These are phyloP conservation scores for Cornus suecica DNA, from an alignment of 148 eudicot species.

Conservation along the genomic window DNA sequence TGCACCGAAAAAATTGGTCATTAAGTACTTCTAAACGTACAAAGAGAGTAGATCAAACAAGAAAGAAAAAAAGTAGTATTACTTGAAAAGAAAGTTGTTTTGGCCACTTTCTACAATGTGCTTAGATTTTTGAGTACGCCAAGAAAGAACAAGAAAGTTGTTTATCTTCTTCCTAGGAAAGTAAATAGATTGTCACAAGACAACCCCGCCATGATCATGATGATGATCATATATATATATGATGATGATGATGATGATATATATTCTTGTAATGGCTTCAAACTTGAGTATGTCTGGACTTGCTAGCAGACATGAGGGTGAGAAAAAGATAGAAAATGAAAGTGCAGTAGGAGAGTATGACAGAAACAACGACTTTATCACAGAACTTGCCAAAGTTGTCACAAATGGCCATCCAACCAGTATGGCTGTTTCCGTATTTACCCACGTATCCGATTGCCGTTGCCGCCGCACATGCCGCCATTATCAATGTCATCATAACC, in stretches of 20 bases:
- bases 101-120: no score
- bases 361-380: constrained; percentile 15
- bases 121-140: no score
- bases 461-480: constrained; percentile 48
- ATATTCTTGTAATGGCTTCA: no score
- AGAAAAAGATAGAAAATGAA: constrained; percentile 27
- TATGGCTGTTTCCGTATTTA: constrained; percentile 33
- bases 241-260: no score
- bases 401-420: constrained; percentile 59
- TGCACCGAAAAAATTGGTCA: no score
- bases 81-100: no score
- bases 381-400: constrained; percentile 36
- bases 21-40: no score
- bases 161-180: background rate
- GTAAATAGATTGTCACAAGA: background rate
- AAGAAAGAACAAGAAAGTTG: no score
- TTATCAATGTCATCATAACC: constrained; percentile 31
- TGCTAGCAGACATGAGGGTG: constrained; percentile 24
- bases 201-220: no score
- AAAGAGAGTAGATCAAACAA: no score
- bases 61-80: no score
- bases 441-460: constrained; percentile 51
- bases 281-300: background rate
- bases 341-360: constrained; percentile 26
- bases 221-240: no score